phyloP scores from a whole-genome alignment of 805 yeast species.

The Yamadazyma tumulicola region DNA sequence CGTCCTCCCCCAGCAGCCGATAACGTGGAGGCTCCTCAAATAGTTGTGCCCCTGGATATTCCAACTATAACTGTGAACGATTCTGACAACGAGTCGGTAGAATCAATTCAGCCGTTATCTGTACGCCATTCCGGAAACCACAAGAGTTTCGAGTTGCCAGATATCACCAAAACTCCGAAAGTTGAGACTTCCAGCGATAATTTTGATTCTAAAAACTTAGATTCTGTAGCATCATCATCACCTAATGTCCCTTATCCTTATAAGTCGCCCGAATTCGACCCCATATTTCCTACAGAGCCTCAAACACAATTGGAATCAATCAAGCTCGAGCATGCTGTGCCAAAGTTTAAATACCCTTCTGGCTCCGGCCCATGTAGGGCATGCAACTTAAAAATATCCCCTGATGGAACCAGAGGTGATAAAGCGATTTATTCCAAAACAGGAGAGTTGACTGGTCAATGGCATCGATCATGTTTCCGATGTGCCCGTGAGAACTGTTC shows the following conservation, averaged over 20 bases:
- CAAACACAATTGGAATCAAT: neutral
- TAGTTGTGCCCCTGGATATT: neutral
- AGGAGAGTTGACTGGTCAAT: conserved; percentile 82
- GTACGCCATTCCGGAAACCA: conserved; percentile 13
- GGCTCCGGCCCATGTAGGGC: conserved; percentile 82
- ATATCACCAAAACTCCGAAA: conserved; percentile 10
- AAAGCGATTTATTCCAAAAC: conserved; percentile 82
- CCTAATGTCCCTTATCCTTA: neutral
- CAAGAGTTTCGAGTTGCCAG: conserved; percentile 10
- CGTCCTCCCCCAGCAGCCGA: neutral
- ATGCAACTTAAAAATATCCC: conserved; percentile 53
- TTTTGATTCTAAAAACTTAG: neutral
- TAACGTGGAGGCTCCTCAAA: conserved; percentile 2
- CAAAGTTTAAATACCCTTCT: conserved; percentile 36
- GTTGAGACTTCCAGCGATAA: neutral
- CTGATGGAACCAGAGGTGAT: conserved; percentile 30
- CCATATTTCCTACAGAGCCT: conserved; percentile 1
- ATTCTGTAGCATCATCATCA: no score
- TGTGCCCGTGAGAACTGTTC: conserved; percentile 59
- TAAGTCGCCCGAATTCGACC: neutral
- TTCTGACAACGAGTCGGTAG: conserved; percentile 11
- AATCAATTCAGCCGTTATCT: conserved; percentile 19
- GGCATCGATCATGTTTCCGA: conserved; percentile 87
- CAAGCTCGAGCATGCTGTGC: conserved; percentile 5
- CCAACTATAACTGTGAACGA: neutral